Conservation (phyloP, 148 eudicot species). For the Euryodendron excelsum region DNA sequence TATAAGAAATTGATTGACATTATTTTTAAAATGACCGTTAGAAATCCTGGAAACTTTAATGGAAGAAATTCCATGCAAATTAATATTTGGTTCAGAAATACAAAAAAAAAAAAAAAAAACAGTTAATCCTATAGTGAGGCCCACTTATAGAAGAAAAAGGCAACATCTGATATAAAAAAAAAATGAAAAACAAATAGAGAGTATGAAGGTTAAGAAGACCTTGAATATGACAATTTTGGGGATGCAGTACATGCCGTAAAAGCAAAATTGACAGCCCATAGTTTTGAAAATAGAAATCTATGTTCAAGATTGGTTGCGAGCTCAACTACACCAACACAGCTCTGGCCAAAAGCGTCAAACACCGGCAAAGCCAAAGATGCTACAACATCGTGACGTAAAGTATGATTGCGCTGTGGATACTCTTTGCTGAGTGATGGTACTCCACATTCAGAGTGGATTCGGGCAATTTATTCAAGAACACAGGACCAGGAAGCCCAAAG, state of each 20-base stretch:
- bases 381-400: background rate
- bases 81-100: too few species aligned
- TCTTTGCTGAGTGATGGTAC: background rate
- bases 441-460: background rate
- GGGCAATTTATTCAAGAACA: background rate
- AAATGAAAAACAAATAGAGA: too few species aligned
- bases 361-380: background rate
- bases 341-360: background rate
- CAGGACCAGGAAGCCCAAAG: background rate
- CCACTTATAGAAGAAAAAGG: too few species aligned
- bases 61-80: too few species aligned
- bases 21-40: too few species aligned
- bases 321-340: constrained; percentile 10
- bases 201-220: too few species aligned
- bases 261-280: background rate
- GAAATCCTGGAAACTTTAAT: too few species aligned
- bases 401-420: background rate
- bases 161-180: too few species aligned
- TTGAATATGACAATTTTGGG: too few species aligned
- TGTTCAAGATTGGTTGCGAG: background rate
- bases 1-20: too few species aligned
- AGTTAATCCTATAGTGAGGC: too few species aligned
- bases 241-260: background rate
- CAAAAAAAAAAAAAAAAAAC: too few species aligned
- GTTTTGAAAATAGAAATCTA: background rate